Conservation (phyloP, 129 eudicot species). For the Apium graveolens region DNA sequence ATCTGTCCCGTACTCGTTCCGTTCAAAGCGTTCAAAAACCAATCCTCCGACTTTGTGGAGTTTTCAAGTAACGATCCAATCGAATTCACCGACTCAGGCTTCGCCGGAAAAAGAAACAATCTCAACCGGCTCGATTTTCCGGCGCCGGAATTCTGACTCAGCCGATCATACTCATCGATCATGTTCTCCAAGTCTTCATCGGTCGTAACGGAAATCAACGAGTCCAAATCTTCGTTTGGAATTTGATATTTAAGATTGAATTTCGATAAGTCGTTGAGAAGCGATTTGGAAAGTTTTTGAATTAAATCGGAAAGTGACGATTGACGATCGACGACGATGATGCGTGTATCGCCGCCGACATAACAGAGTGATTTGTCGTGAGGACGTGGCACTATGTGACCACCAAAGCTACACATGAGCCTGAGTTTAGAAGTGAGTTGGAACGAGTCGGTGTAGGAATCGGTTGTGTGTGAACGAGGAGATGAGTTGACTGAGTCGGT, state of each 20-base stretch:
- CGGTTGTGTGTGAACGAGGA: conserved; percentile 49
- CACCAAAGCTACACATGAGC: conserved; percentile 86
- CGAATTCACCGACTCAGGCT: conserved; percentile 20
- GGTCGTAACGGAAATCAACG: conserved; percentile 45
- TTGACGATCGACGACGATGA: conserved; percentile 64
- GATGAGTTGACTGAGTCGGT: conserved; percentile 47
- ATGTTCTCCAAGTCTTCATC: conserved; percentile 52
- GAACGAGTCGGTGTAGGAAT: conserved; percentile 33
- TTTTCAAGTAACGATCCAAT: conserved; percentile 23
- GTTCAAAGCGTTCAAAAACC: conserved; percentile 42
- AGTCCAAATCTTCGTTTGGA: conserved; percentile 59
- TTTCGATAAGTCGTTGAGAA: conserved; percentile 15
- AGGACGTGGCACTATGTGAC: conserved; percentile 91
- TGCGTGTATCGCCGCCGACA: conserved; percentile 80
- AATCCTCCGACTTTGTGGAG: conserved; percentile 34
- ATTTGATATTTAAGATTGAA: conserved; percentile 37
- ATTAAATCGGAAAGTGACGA: conserved; percentile 42
- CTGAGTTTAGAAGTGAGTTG: conserved; percentile 48
- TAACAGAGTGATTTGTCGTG: conserved; percentile 70
- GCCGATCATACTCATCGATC: conserved; percentile 24
- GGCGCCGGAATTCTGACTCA: background rate
- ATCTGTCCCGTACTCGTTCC: conserved; percentile 21
- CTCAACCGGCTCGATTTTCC: background rate
- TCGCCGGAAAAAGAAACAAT: conserved; percentile 28
- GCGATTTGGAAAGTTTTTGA: conserved; percentile 45